phyloP scores from a whole-genome alignment of 2,329 filamentous ascomycete genomes.

The Claviceps purpurea region DNA sequence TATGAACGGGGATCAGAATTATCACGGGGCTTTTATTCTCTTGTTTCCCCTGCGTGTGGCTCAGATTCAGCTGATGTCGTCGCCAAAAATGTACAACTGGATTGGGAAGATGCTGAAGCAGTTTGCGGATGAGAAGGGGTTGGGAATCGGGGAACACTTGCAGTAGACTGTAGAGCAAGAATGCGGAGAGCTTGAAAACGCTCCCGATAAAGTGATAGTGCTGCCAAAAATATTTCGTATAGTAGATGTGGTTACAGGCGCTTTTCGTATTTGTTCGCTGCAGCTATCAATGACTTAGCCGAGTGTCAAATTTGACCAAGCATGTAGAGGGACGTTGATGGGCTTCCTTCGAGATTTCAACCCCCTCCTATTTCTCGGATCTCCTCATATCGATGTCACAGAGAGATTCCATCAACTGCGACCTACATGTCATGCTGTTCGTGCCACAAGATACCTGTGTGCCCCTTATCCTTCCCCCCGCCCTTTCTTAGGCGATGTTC shows the following conservation, averaged over 20 bases:
- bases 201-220: background rate
- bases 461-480: no score
- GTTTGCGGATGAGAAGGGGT: conserved; percentile 3
- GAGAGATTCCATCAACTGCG: no score
- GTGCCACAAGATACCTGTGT: no score
- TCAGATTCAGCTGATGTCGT: background rate
- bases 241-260: background rate
- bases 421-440: no score
- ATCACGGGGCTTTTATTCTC: conserved; percentile 5
- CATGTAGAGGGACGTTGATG: no score
- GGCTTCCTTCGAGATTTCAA: no score
- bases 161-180: background rate
- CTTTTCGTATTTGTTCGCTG: background rate
- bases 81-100: conserved; percentile 3
- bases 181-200: background rate
- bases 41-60: conserved; percentile 4
- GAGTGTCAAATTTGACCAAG: background rate
- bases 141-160: conserved; percentile 3
- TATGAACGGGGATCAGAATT: conserved; percentile 4
- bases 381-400: no score
- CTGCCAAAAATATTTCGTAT: background rate
- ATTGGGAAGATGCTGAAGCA: conserved; percentile 4
- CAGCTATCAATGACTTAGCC: background rate
- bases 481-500: no score
- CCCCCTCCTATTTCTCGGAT: no score